phyloP scores from a whole-genome alignment of 139 green algal species.

The Penium margaritaceum region DNA sequence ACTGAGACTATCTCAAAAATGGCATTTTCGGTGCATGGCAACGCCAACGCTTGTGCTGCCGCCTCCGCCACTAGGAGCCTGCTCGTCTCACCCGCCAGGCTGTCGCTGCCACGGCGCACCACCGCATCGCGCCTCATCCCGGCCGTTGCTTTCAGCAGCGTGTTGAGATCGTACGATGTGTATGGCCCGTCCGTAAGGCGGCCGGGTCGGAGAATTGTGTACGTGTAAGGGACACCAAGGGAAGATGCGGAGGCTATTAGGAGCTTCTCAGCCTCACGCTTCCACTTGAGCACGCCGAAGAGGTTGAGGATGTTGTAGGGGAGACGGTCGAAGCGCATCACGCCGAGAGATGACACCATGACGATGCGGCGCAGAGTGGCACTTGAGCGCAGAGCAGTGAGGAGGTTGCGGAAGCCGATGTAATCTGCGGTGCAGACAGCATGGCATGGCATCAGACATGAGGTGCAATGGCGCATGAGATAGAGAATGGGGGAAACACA shows the following conservation, averaged over 20 bases:
- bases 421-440: too few species aligned
- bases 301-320: conserved; percentile 72
- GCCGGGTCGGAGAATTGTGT: conserved; percentile 77
- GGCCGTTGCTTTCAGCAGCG: conserved; percentile 66
- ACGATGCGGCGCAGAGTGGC: too few species aligned
- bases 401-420: too few species aligned
- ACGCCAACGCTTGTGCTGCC: conserved; percentile 40
- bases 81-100: conserved; percentile 40
- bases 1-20: conserved; percentile 24
- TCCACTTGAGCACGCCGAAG: conserved; percentile 91
- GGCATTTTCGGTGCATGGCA: background rate
- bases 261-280: conserved; percentile 66
- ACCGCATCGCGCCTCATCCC: conserved; percentile 21
- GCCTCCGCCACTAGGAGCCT: conserved; percentile 48
- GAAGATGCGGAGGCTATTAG: conserved; percentile 45
- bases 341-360: conserved; percentile 74
- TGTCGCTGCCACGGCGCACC: conserved; percentile 28
- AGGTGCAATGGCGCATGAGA: too few species aligned
- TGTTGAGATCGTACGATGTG: conserved; percentile 96
- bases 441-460: too few species aligned
- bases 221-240: conserved; percentile 83
- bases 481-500: too few species aligned
- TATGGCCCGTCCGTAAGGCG: conserved; percentile 94
- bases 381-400: too few species aligned
- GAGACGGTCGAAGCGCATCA: conserved; percentile 58